Evolutionary conservation across 768 basidiomycete species (phyloP), one percentile per base, ranked within the genome.

Genomic region (Rhizopogon vulgaris): DNA sequence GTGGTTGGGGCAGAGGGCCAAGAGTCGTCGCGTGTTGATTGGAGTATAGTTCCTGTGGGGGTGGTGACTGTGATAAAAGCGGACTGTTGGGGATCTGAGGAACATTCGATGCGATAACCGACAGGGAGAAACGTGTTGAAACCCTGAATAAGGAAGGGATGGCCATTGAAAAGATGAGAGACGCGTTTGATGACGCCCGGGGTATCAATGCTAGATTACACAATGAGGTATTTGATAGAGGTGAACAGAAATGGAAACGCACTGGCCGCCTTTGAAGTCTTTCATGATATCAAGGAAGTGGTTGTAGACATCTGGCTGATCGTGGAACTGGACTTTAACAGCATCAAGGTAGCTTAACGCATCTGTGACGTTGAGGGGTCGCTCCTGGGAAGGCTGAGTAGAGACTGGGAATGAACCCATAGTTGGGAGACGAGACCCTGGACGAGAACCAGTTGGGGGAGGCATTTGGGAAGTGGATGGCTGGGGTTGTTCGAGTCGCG

Each of bases 61-160:
- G 87, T 89, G 0, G 85, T 89, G 32, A 90, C 87, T 1, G 84
- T 89, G 62, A 90, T 88, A 58, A 77, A 74, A 32, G 80, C 77
- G 32, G 77, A 70, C 52, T 85, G 79, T n/a, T 78, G 73, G n/a
- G 78, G 69, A 59, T 88, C 84, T 30, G 71, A 72, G 12, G 78
- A 78, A 58, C 84, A 86, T 58, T 95, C 92, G 66, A 99, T 97
- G 43, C 90, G 85, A 64, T 97, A 99, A 14, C 95, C 95, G 18
- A 82, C 78, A 3, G 95, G 95, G 10, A 99, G 79, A 71, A 98
- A 99, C 0, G 94, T 96, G 71, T 97, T 98, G 78, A 99, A 99
- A 9, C 94, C 94, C 68, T 95, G 92, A 41, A 99, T 97, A 55
- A 99, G 86, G 5, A 74, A 65, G 0, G 91, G 90, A 61, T 96